Conservation (phyloP, 2,329 filamentous ascomycete species). For the Fusarium buxicola region DNA sequence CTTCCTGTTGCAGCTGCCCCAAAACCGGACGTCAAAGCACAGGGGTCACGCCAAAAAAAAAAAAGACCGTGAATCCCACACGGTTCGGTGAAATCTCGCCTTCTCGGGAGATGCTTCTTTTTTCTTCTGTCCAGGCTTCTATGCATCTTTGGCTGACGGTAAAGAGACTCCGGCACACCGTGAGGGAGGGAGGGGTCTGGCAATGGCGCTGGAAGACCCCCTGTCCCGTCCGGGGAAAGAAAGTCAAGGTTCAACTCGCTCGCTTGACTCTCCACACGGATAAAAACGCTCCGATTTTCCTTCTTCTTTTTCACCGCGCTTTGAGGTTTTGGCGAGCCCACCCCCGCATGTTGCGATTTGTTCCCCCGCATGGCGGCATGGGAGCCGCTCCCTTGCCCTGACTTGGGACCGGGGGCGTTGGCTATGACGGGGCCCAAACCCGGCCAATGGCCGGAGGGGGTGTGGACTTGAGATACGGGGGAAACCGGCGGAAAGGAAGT, state of each 20-base stretch:
- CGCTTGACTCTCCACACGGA: constrained; percentile 2
- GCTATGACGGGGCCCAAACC: constrained; percentile 1
- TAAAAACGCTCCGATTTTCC: constrained; percentile 7
- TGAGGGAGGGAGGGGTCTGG: constrained; percentile 18
- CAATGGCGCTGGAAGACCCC: constrained; percentile 3
- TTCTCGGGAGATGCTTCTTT: constrained; percentile 21
- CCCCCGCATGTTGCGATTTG: constrained; percentile 38
- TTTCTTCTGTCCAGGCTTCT: constrained; percentile 6
- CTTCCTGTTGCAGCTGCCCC: constrained; percentile 18
- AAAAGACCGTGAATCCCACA: constrained; percentile 7
- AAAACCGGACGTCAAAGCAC: constrained; percentile 12
- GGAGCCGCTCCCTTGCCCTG: constrained; percentile 38
- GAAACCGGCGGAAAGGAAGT: constrained; percentile 35
- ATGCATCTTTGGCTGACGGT: constrained; percentile 27
- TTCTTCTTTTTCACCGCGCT: constrained; percentile 1
- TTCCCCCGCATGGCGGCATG: constrained; percentile 43
- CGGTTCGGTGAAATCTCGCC: constrained; percentile 35
- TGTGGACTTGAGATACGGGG: constrained; percentile 22
- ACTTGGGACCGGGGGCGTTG: neutral
- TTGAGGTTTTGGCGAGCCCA: constrained; percentile 26
- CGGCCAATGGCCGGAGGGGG: constrained; percentile 28
- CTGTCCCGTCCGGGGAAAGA: constrained; percentile 30
- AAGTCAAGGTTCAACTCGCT: constrained; percentile 2
- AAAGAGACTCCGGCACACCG: constrained; percentile 33
- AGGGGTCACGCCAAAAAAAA: constrained; percentile 7